A percentile compares a stretch with the other conserved stretches of the same genome.
phyloP scores from a whole-genome alignment of 257 asterid species.

The Solanum bulbocastanum region DNA sequence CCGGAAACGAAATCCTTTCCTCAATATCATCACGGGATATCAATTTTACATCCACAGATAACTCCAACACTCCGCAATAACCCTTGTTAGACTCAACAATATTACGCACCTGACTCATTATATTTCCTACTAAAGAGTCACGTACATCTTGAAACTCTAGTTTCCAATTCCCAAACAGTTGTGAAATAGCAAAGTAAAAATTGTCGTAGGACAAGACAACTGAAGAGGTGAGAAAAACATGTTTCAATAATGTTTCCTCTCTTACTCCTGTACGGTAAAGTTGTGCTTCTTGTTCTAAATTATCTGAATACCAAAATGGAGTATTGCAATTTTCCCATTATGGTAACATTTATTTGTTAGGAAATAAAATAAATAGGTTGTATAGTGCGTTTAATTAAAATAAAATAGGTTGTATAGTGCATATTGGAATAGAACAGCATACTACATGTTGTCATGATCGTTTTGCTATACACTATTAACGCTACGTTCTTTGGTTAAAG shows the following conservation, averaged over 20 bases:
- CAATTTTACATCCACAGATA: background rate
- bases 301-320: background rate
- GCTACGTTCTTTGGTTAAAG: too few relatives aligned
- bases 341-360: background rate
- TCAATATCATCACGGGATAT: background rate
- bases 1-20: background rate
- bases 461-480: too few relatives aligned
- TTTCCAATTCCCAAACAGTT: background rate
- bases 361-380: background rate
- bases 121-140: background rate
- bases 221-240: background rate
- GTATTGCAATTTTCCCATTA: background rate
- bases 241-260: background rate
- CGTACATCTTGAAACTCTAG: background rate
- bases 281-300: background rate
- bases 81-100: background rate
- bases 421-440: too few relatives aligned
- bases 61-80: background rate
- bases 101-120: background rate
- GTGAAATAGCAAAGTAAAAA: background rate
- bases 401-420: background rate
- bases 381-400: background rate
- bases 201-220: background rate
- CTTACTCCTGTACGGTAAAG: background rate
- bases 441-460: too few relatives aligned